phyloP scores from a whole-genome alignment of 768 basidiomycete genomes.

The Pleurotus giganteus region DNA sequence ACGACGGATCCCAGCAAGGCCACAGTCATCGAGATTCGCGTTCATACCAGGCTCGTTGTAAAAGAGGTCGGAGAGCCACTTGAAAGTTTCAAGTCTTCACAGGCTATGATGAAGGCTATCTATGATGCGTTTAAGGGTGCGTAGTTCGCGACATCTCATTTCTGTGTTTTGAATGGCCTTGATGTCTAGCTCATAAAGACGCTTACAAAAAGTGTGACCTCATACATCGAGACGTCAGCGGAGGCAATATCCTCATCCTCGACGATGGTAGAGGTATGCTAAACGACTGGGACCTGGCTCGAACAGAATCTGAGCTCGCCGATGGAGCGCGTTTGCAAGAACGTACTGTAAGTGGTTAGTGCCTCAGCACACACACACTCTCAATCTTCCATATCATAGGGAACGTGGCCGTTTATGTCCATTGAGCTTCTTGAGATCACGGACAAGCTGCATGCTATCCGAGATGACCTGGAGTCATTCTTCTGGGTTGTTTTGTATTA shows the following conservation, averaged over 20 bases:
- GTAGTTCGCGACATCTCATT: neutral
- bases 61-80: neutral
- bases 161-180: neutral
- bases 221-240: slow-evolving; percentile 11
- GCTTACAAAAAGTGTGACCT: slow-evolving; percentile 4
- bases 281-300: slow-evolving; percentile 11
- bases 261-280: slow-evolving; percentile 5
- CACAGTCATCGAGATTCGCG: neutral
- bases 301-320: neutral
- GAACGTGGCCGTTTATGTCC: slow-evolving; percentile 33
- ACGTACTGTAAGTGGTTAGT: neutral
- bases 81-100: neutral
- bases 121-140: neutral
- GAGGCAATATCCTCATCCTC: slow-evolving; percentile 4
- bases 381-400: slow-evolving; percentile 16
- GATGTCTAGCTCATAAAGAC: slow-evolving; percentile 1
- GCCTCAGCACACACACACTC: neutral
- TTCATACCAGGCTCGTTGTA: neutral
- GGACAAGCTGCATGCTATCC: slow-evolving; percentile 17
- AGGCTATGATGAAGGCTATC: neutral
- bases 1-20: neutral
- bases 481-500: slow-evolving; percentile 16
- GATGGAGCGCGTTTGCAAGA: neutral
- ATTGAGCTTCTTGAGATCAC: slow-evolving; percentile 16
- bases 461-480: slow-evolving; percentile 33